Evolutionary conservation across 1,139 yeast genomes (phyloP).

Genomic region (Diutina rugosa): DNA sequence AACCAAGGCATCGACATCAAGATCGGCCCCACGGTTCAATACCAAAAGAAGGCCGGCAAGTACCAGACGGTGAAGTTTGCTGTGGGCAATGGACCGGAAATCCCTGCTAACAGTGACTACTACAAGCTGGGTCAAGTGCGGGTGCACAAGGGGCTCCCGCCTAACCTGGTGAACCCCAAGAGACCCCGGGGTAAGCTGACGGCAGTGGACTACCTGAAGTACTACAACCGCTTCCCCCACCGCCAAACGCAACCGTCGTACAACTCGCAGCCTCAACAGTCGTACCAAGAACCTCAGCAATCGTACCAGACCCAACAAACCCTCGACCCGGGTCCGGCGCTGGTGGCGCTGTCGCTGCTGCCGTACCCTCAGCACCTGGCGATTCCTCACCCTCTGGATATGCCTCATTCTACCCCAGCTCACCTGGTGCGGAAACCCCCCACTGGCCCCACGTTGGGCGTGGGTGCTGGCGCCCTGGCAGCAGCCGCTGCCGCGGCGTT

Average conservation of each 20-base stretch:
- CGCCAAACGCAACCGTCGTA: constrained; percentile 4
- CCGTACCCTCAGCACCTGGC: constrained; percentile 11
- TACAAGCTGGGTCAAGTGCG: constrained; percentile 86
- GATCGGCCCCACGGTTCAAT: constrained; percentile 63
- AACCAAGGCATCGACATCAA: constrained; percentile 48
- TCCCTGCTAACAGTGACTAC: constrained; percentile 37
- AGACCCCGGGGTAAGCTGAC: constrained; percentile 43
- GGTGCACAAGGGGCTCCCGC: constrained; percentile 71
- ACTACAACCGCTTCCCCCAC: constrained; percentile 18
- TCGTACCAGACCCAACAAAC: neutral
- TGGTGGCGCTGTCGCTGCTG: constrained; percentile 7
- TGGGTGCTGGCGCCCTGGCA: constrained; percentile 6
- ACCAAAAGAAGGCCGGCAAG: constrained; percentile 87
- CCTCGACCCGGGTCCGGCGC: constrained; percentile 6
- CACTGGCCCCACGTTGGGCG: constrained; percentile 6
- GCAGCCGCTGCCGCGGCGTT: constrained; percentile 6
- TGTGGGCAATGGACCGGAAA: constrained; percentile 36
- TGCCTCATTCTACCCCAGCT: constrained; percentile 3
- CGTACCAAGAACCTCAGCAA: neutral
- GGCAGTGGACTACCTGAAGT: constrained; percentile 31
- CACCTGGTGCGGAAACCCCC: constrained; percentile 6
- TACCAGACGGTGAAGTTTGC: constrained; percentile 61
- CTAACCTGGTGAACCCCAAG: constrained; percentile 53
- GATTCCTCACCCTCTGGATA: constrained; percentile 6
- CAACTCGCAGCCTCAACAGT: neutral